A percentile compares a stretch with the other conserved stretches of the same genome.
These are phyloP conservation scores for Phtheirospermum japonicum DNA, from an alignment of 257 asterid species.

Conservation along the genomic window DNA sequence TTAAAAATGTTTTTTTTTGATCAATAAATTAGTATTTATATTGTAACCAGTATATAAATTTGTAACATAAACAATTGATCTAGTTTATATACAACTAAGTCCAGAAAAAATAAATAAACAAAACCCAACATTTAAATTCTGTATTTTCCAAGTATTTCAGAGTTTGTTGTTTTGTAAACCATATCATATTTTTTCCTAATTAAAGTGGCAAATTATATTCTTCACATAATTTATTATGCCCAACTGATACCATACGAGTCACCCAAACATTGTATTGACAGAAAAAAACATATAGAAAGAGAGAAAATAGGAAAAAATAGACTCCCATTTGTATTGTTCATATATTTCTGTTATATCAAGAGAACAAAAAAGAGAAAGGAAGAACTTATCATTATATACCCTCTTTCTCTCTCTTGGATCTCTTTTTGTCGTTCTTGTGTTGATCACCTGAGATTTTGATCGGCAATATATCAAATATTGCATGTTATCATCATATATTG, in stretches of 20 bases:
- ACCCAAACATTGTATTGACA: background rate
- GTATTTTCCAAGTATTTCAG: background rate
- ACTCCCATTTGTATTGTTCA: background rate
- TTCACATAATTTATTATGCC: too few relatives aligned
- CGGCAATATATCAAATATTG: conserved; percentile 15
- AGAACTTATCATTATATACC: conserved; percentile 29
- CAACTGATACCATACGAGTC: too few relatives aligned
- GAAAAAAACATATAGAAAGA: background rate
- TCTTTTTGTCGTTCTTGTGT: background rate
- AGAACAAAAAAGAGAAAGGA: conserved; percentile 42
- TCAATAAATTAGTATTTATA: too few relatives aligned
- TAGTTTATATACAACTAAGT: background rate
- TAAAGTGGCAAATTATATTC: too few relatives aligned
- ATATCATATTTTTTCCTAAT: too few relatives aligned
- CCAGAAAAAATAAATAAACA: background rate
- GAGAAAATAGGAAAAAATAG: conserved; percentile 13
- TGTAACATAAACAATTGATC: background rate
- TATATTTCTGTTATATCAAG: background rate
- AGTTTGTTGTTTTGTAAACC: background rate
- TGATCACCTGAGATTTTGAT: conserved; percentile 12
- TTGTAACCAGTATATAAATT: too few relatives aligned
- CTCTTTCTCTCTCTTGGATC: conserved; percentile 34
- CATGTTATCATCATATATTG: conserved; percentile 20
- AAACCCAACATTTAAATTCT: background rate
- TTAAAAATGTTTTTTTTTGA: too few relatives aligned